Conservation (phyloP, 495 filamentous ascomycete genomes). For the Hapsidospora chrysogenum region DNA sequence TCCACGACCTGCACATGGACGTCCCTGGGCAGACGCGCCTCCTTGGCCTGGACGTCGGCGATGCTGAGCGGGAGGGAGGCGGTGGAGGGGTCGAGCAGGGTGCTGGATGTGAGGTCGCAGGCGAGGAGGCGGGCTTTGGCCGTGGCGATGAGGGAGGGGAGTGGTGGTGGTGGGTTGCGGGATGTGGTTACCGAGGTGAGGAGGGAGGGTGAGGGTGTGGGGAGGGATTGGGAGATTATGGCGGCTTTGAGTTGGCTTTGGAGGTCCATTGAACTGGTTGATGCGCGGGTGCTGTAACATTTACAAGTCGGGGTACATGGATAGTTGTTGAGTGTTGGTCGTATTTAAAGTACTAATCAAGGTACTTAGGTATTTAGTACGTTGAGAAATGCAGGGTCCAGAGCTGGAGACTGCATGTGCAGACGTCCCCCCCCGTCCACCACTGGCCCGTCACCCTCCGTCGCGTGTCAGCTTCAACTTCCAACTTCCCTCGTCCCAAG, state of each 20-base stretch:
- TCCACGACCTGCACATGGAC: constrained; percentile 70
- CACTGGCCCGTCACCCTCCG: not conserved
- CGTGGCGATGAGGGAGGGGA: constrained; percentile 59
- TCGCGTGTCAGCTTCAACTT: not conserved
- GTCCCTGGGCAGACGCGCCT: constrained; percentile 36
- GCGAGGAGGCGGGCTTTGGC: constrained; percentile 66
- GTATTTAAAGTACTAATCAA: too few relatives aligned
- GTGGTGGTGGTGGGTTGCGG: constrained; percentile 37
- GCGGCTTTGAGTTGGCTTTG: constrained; percentile 17
- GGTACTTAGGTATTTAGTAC: too few relatives aligned
- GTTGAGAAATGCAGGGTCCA: not conserved
- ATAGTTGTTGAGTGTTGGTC: too few relatives aligned
- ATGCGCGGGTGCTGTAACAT: too few relatives aligned
- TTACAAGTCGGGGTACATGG: too few relatives aligned
- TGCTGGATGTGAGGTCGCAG: constrained; percentile 44
- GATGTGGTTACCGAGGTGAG: constrained; percentile 15
- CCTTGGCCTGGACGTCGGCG: constrained; percentile 30
- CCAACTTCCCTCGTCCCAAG: too few relatives aligned
- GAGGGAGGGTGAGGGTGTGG: constrained; percentile 21
- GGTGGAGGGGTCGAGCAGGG: constrained; percentile 22
- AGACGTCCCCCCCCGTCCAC: not conserved
- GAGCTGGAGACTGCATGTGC: not conserved
- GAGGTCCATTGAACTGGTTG: constrained; percentile 12
- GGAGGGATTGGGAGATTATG: constrained; percentile 16
- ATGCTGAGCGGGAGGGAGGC: constrained; percentile 42